Percentiles rank a stretch among this genome's conserved stretches.
Conservation (phyloP, 106 monocot genomes). For the Dendrobium chrysotoxum region DNA sequence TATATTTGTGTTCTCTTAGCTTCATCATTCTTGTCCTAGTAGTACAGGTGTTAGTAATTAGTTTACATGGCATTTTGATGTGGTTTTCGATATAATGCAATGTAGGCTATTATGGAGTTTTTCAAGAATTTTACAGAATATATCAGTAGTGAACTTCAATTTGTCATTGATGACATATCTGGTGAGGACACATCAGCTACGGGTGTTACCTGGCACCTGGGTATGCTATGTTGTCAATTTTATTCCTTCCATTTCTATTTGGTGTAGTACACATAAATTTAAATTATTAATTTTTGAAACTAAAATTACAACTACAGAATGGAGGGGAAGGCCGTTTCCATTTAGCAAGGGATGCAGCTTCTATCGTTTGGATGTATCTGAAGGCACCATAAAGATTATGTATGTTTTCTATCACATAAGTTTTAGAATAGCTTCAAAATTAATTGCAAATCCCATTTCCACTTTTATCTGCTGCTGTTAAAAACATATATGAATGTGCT, state of each 20-base stretch:
- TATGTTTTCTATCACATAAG: constrained; percentile 18
- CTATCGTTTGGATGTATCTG: constrained; percentile 51
- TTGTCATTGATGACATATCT: constrained; percentile 84
- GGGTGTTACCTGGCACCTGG: constrained; percentile 96
- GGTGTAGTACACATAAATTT: neutral
- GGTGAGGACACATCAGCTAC: constrained; percentile 56
- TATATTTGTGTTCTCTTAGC: too few species aligned
- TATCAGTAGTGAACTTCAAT: constrained; percentile 57
- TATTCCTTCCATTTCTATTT: neutral
- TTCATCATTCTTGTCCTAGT: too few species aligned
- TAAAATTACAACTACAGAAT: constrained; percentile 35
- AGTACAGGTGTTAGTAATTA: neutral
- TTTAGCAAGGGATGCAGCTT: constrained; percentile 98
- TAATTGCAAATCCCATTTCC: too few species aligned
- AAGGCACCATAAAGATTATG: constrained; percentile 62
- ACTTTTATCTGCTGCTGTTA: too few species aligned
- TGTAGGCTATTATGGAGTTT: constrained; percentile 67
- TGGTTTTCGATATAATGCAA: neutral
- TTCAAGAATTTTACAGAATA: constrained; percentile 69
- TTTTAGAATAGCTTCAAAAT: neutral
- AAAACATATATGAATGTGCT: too few species aligned
- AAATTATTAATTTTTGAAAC: neutral
- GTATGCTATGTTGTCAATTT: constrained; percentile 23
- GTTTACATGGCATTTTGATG: neutral
- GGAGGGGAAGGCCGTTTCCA: constrained; percentile 74